Conservation (phyloP, 768 basidiomycete species). For the Amanita jacksonii region DNA sequence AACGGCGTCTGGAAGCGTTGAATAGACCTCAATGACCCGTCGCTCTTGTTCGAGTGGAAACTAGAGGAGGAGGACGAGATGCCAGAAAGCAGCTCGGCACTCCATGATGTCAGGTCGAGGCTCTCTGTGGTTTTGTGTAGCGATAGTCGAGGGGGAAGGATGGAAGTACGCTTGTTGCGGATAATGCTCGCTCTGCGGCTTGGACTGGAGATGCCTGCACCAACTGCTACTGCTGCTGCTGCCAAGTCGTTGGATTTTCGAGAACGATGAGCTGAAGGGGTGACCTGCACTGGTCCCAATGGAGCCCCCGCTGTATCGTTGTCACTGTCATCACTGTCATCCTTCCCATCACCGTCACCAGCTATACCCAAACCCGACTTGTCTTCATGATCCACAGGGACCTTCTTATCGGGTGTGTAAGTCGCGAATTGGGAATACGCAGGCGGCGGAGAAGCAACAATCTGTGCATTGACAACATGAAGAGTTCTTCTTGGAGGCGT, state of each 20-base stretch:
- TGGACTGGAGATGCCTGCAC: too few relatives aligned
- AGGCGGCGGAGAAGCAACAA: conserved; percentile 5
- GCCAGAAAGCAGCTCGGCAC: conserved; percentile 7
- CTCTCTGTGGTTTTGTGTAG: conserved; percentile 3
- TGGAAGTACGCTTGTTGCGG: conserved; percentile 7
- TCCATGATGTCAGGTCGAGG: conserved; percentile 8
- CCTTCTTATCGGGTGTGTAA: conserved; percentile 4
- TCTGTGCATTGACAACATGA: conserved; percentile 27
- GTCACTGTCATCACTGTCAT: too few relatives aligned
- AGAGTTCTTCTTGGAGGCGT: conserved; percentile 30
- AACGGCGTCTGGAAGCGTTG: neutral
- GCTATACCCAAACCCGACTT: too few relatives aligned
- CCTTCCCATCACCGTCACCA: too few relatives aligned
- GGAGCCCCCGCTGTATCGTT: too few relatives aligned
- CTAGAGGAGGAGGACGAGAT: conserved; percentile 3
- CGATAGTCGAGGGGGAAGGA: conserved; percentile 7
- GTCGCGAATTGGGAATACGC: conserved; percentile 3
- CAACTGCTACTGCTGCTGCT: too few relatives aligned
- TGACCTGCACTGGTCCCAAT: neutral
- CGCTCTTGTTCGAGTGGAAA: neutral
- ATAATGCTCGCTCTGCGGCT: conserved; percentile 6
- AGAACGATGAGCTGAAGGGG: neutral
- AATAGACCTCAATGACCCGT: neutral
- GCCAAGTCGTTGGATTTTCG: neutral
- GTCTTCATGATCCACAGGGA: neutral